A percentile compares a stretch with the other conserved stretches of the same genome.
Evolutionary conservation across 2,329 filamentous ascomycete genomes (phyloP).

Genomic region (Paraphaeosphaeria sporulosa): DNA sequence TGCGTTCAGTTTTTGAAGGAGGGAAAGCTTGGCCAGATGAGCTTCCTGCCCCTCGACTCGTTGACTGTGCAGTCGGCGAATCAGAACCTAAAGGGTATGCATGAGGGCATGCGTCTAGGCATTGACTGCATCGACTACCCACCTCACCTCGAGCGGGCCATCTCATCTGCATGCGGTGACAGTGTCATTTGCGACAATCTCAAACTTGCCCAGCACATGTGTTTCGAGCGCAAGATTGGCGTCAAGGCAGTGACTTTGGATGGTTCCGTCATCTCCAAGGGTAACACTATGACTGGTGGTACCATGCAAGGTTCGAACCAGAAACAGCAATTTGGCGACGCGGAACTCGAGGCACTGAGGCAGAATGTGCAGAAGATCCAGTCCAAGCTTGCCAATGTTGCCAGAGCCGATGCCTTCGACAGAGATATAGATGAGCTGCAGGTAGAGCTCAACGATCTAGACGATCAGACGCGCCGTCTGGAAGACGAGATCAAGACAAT

Average conservation of each 20-base stretch:
- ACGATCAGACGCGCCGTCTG: slow-evolving; percentile 75
- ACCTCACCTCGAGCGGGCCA: slow-evolving; percentile 83
- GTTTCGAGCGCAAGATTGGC: slow-evolving; percentile 82
- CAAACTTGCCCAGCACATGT: slow-evolving; percentile 85
- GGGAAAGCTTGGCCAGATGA: slow-evolving; percentile 84
- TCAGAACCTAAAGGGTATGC: slow-evolving; percentile 87
- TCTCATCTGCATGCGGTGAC: slow-evolving; percentile 93
- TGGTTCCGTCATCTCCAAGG: slow-evolving; percentile 96
- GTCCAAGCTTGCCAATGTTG: slow-evolving; percentile 80
- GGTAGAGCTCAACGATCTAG: slow-evolving; percentile 79
- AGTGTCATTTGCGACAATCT: slow-evolving; percentile 93
- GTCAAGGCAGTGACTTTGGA: slow-evolving; percentile 95
- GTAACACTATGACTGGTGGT: slow-evolving; percentile 95
- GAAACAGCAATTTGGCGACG: slow-evolving; percentile 86
- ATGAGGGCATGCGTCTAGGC: slow-evolving; percentile 82
- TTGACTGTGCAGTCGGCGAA: slow-evolving; percentile 94
- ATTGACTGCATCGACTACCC: slow-evolving; percentile 98
- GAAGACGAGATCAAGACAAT: slow-evolving; percentile 80
- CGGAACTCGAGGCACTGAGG: slow-evolving; percentile 85
- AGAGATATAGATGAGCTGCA: slow-evolving; percentile 82
- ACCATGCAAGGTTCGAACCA: slow-evolving; percentile 73
- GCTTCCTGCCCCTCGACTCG: slow-evolving; percentile 95
- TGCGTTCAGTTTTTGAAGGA: slow-evolving; percentile 95
- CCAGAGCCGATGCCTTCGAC: slow-evolving; percentile 77
- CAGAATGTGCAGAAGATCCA: slow-evolving; percentile 77